Evolutionary conservation across 2,329 filamentous ascomycete genomes (phyloP).

Genomic region (Diaporthe longicolla): DNA sequence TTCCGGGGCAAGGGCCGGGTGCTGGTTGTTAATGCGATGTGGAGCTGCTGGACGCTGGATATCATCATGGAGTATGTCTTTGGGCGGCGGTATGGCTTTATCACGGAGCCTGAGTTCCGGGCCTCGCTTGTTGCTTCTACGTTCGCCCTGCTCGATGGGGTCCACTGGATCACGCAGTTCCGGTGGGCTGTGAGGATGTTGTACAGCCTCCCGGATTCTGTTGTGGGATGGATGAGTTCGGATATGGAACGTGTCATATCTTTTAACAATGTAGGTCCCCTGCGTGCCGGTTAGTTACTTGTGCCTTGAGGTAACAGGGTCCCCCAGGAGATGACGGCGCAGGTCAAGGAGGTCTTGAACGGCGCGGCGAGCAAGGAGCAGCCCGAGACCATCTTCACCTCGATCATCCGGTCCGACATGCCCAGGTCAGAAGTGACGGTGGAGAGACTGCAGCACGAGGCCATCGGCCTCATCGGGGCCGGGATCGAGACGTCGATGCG

Average conservation of each 20-base stretch:
- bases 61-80: not conserved
- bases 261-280: not conserved
- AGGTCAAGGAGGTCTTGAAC: not conserved
- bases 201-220: not conserved
- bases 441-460: slow-evolving; percentile 19
- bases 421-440: not conserved
- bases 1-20: slow-evolving; percentile 26
- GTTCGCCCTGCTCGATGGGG: not conserved
- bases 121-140: not conserved
- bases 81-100: not conserved
- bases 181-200: not conserved
- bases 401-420: slow-evolving; percentile 2
- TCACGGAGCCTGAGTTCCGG: not conserved
- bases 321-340: not conserved
- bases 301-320: too few relatives aligned
- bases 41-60: not conserved
- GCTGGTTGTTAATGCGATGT: slow-evolving; percentile 37
- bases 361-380: not conserved
- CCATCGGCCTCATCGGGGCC: slow-evolving; percentile 3
- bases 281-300: not conserved
- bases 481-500: slow-evolving; percentile 9
- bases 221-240: not conserved
- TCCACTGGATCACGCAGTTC: slow-evolving; percentile 6
- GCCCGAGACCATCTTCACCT: too few relatives aligned
- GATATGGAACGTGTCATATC: not conserved